Evolutionary conservation across 371 early-diverging fungal genomes (phyloP), one percentile per base, ranked within the genome.

Genomic region (Circinella umbellata): DNA sequence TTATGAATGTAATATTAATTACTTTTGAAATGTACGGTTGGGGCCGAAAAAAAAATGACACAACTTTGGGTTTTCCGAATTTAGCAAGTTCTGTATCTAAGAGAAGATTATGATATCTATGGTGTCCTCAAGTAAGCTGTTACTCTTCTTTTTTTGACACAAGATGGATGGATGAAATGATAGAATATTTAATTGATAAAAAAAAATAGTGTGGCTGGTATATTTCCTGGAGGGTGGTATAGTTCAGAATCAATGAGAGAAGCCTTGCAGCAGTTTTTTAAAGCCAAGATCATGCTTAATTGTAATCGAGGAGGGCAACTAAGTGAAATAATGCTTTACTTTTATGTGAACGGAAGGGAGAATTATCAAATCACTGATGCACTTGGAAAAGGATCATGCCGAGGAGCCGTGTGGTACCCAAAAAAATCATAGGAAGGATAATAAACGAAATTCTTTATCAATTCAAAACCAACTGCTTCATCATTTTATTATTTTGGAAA

Each of bases 61-160:
- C 3, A 59, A 7, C 47, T 55, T 66, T 42, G 18, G 39, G 38
- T 34, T 55, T 57, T 20, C n/a, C 55, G 15, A 18, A 48, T 59
- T 46, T 65, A 82, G 83, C 66, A 80, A 78, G 78, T 74, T 17
- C 48, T 84, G 6, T 69, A 77, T 66, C 69, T 86, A 5, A 79
- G 79, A 46, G 71, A 78, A 18, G 51, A 84, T 42, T 82, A 80
- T 55, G 78, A 86, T 76, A 61, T 82, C n/a, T 84, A 72, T 66
- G 79, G 78, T 66, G 81, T 79, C 17, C 73, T 83, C 42, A 83
- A 78, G 81, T 79, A 73, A 69, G 59, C 8, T 27, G 27, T 27
- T 34, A 38, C 11, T 2, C n/a, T 14, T 38, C 37, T 27, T 27
- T 51, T 53, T n/a, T 34, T 51, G 14, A 49, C 54, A 46, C 27